Evolutionary conservation across 2,329 filamentous ascomycete genomes (phyloP).

Genomic region (Fusarium beomiforme): DNA sequence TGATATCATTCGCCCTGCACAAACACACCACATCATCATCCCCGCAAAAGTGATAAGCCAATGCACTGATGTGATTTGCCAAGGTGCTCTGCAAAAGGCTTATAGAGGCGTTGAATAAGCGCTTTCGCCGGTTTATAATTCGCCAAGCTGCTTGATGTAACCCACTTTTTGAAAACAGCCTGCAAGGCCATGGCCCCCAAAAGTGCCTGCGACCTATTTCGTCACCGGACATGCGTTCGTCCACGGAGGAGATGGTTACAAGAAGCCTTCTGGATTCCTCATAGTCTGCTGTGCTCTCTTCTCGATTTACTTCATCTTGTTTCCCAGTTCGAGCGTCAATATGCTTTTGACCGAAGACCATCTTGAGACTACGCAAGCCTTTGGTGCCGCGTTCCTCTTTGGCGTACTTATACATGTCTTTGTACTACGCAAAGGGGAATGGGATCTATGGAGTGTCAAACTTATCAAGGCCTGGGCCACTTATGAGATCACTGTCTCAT

Average conservation of each 20-base stretch:
- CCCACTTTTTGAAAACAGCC: not conserved
- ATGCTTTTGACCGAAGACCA: not conserved
- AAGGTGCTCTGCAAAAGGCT: not conserved
- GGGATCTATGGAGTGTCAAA: slow-evolving; percentile 6
- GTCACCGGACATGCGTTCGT: not conserved
- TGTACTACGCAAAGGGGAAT: slow-evolving; percentile 16
- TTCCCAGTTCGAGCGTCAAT: fast-evolving
- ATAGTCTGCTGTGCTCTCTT: fast-evolving
- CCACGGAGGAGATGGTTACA: not conserved
- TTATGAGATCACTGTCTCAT: not conserved
- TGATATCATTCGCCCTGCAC: not conserved
- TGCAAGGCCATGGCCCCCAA: not conserved
- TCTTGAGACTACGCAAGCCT: not conserved
- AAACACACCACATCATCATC: not conserved
- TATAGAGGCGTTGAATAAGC: not conserved
- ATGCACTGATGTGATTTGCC: not conserved
- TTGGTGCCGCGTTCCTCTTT: not conserved
- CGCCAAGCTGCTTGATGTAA: not conserved
- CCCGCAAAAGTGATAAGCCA: not conserved
- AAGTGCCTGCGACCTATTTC: not conserved
- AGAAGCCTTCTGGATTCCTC: not conserved
- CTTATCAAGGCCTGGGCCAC: not conserved
- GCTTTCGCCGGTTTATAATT: not conserved
- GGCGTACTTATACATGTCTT: not conserved
- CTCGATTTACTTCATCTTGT: too few relatives aligned